These are phyloP conservation scores for Yamadazyma triangularis DNA, from an alignment of 1,139 yeast species.

Conservation along the genomic window DNA sequence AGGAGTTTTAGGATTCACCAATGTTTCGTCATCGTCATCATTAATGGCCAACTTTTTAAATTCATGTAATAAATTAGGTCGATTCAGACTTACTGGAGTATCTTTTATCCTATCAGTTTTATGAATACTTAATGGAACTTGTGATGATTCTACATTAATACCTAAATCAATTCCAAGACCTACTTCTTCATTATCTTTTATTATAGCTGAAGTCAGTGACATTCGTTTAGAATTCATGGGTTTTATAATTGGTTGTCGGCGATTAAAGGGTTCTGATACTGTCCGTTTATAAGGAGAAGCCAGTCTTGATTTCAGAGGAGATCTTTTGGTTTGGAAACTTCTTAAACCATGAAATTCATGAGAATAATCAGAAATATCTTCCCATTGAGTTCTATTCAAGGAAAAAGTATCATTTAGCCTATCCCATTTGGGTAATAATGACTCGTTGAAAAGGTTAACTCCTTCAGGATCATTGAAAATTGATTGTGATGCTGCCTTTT, in stretches of 20 bases:
- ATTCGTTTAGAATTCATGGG: neutral
- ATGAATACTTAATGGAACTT: slow-evolving; percentile 31
- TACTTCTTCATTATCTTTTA: slow-evolving; percentile 5
- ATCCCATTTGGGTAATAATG: slow-evolving; percentile 29
- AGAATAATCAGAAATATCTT: slow-evolving; percentile 7
- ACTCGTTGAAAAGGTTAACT: slow-evolving; percentile 19
- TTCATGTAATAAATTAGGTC: slow-evolving; percentile 10
- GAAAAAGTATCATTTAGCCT: slow-evolving; percentile 21
- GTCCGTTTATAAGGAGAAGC: neutral
- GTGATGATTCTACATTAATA: slow-evolving; percentile 25
- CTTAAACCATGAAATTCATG: slow-evolving; percentile 16
- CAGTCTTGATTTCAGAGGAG: slow-evolving; percentile 3
- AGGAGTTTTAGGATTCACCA: slow-evolving; percentile 10
- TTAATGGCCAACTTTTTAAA: slow-evolving; percentile 4
- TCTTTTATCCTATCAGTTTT: slow-evolving; percentile 28
- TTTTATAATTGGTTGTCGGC: neutral
- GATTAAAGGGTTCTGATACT: neutral
- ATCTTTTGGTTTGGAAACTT: slow-evolving; percentile 10
- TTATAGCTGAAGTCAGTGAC: too few relatives aligned
- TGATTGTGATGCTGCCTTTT: slow-evolving; percentile 27
- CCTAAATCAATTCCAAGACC: slow-evolving; percentile 37
- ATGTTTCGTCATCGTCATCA: slow-evolving; percentile 20
- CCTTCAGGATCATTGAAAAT: slow-evolving; percentile 17
- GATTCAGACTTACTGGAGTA: slow-evolving; percentile 10
- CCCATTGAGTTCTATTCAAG: slow-evolving; percentile 7